Percentiles rank a stretch among this genome's conserved stretches.
Conservation (phyloP, 345 rosid genomes). For the Populus davidiana region DNA sequence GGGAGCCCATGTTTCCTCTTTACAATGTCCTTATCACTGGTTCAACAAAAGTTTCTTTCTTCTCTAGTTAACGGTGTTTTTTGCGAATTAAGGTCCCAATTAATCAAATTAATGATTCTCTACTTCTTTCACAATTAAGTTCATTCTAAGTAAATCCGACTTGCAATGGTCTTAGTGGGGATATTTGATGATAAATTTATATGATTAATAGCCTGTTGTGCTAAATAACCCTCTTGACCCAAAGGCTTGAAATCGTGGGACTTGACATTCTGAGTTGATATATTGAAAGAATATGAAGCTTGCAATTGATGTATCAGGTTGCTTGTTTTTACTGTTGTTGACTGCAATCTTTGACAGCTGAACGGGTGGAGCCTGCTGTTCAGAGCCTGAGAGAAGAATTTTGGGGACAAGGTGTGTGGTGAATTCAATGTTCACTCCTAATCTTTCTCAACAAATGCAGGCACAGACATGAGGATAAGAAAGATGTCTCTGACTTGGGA, state of each 20-base stretch:
- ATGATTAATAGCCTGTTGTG: not conserved
- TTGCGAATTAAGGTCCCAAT: not conserved
- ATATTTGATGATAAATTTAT: not conserved
- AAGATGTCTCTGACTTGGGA: constrained; percentile 53
- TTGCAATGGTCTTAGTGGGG: not conserved
- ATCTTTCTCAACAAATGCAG: constrained; percentile 22
- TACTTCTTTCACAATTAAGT: not conserved
- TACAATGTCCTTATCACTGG: constrained; percentile 86
- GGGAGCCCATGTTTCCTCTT: constrained; percentile 69
- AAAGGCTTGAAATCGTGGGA: not conserved
- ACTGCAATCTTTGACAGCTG: constrained; percentile 43
- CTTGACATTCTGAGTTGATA: not conserved
- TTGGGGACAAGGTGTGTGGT: constrained; percentile 24
- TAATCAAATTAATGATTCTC: not conserved
- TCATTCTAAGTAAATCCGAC: not conserved
- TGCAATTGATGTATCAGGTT: not conserved
- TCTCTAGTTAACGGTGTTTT: not conserved
- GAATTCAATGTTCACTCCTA: not conserved
- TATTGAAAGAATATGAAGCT: not conserved
- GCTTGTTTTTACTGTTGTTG: not conserved
- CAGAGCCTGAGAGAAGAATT: constrained; percentile 66
- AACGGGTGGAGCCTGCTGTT: constrained; percentile 64
- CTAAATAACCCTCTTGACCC: not conserved
- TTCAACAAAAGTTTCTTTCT: constrained; percentile 66
- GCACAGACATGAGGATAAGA: constrained; percentile 25